Evolutionary conservation across 805 yeast species (phyloP).

Genomic region (Saccharomycopsis babjevae): DNA sequence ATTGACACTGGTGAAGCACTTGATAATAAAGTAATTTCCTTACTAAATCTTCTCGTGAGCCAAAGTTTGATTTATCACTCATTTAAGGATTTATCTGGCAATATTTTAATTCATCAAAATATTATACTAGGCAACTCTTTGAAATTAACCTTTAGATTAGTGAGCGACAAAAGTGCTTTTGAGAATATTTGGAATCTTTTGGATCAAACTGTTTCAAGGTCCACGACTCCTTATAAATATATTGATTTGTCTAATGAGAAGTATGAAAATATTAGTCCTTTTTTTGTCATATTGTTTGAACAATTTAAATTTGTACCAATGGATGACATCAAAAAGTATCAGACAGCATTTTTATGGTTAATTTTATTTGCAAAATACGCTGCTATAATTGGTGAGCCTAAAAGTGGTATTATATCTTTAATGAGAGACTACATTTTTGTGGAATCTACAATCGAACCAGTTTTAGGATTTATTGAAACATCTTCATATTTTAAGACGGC

Average conservation of each 20-base stretch:
- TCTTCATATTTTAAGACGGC: background rate
- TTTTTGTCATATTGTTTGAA: slow-evolving; percentile 49
- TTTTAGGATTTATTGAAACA: background rate
- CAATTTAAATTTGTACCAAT: slow-evolving; percentile 51
- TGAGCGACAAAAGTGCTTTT: slow-evolving; percentile 16
- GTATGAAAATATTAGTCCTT: slow-evolving; percentile 40
- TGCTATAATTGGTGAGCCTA: slow-evolving; percentile 51
- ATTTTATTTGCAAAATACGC: slow-evolving; percentile 36
- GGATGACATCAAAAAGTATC: slow-evolving; percentile 17
- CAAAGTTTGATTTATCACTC: slow-evolving; percentile 46
- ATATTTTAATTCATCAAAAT: slow-evolving; percentile 42
- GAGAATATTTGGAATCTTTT: slow-evolving; percentile 47
- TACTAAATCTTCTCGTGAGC: slow-evolving; percentile 38
- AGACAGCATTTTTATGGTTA: slow-evolving; percentile 38
- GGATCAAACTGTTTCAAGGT: slow-evolving; percentile 68
- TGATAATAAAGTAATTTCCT: slow-evolving; percentile 33
- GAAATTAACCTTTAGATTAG: slow-evolving; percentile 18
- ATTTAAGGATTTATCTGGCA: slow-evolving; percentile 10
- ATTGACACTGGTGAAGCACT: background rate
- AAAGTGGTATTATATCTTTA: slow-evolving; percentile 4
- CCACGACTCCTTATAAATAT: slow-evolving; percentile 76
- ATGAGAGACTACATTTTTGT: slow-evolving; percentile 7
- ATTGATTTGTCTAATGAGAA: slow-evolving; percentile 42
- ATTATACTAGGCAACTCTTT: slow-evolving; percentile 45
- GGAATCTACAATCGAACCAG: background rate